phyloP scores from a whole-genome alignment of 225 moss, liverwort and hornwort species.

The Marchantia paleacea region DNA sequence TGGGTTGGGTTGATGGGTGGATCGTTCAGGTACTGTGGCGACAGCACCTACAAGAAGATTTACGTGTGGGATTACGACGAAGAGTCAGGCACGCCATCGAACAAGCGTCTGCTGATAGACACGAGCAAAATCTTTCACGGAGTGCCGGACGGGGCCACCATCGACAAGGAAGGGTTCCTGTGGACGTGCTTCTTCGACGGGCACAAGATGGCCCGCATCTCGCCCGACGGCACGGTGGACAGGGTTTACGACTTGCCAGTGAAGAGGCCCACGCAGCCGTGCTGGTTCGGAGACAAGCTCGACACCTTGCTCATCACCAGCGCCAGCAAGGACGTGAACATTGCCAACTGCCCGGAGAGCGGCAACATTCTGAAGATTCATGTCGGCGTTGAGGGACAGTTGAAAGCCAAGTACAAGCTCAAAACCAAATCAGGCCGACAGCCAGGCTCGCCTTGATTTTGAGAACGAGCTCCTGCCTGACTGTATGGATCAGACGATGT shows the following conservation, averaged over 20 bases:
- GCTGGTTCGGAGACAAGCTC: constrained; percentile 65
- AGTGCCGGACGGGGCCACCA: constrained; percentile 80
- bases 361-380: constrained; percentile 58
- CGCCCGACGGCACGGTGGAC: constrained; percentile 47
- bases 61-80: constrained; percentile 88
- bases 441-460: neutral
- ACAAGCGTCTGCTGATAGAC: constrained; percentile 70
- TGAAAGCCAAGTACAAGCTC: constrained; percentile 59
- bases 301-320: constrained; percentile 73
- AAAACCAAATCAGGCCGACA: neutral
- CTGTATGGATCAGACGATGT: too few species aligned
- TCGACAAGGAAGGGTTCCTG: constrained; percentile 67
- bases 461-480: neutral
- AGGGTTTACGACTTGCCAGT: constrained; percentile 57
- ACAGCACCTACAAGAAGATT: constrained; percentile 77
- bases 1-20: neutral
- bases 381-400: constrained; percentile 50
- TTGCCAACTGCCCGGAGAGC: constrained; percentile 52
- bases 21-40: constrained; percentile 56
- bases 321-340: constrained; percentile 52
- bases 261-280: constrained; percentile 77
- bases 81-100: constrained; percentile 61
- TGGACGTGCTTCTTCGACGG: constrained; percentile 93
- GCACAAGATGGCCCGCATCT: constrained; percentile 62
- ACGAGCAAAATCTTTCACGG: constrained; percentile 52